Evolutionary conservation across 352 stramenopile species (phyloP), one percentile per base, ranked within the genome.

Genomic region (Globisporangium barbulae): DNA sequence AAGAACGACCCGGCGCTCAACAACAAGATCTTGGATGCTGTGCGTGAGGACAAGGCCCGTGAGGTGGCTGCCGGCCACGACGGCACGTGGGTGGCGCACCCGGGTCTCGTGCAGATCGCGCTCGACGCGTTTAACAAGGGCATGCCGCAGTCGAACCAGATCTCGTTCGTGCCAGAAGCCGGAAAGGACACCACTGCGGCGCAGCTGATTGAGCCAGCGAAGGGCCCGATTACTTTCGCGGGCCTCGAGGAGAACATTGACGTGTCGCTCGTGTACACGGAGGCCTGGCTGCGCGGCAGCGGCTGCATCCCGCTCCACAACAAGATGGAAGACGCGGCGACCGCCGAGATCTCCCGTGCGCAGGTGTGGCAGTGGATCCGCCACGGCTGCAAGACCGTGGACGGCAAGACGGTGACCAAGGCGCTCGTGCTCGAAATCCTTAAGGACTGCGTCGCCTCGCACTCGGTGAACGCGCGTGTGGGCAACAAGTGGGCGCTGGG

Each of bases 31-130:
- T 92, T 98, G 88, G 69, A 83, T 8, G 88, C 84, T 22, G 93
- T 98, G 25, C 83, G 78, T 22, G 80, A 97, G 53, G 94, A 98
- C 75, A 98, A 98, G 75, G 70, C 92, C 17, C 79, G 90, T 22
- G 93, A 98, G 65, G 91, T 96, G 17, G 68, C 77, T 50, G 86
- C 86, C n/a, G 96, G 96, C 52, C 96, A 99, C 79, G 96, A 99
- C 69, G 96, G 96, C 54, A 98, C 94, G 60, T 99, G 96, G 96
- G 96, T 99, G 9, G 96, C 96, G 5, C 96, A 99, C 77, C 96
- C 96, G 22, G 96, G 91, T 8, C 88, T 99, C 42, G 94, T 99
- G 41, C 78, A 85, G 64, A 85, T 98, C 39, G 96, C 96, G 17
- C 79, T 96, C 67, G 82, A 96, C 45, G 91, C 97, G 19, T 99